A percentile compares a stretch with the other conserved stretches of the same genome.
Evolutionary conservation across 371 early-diverging fungal species (phyloP).

Genomic region (Saksenaea oblongispora): DNA sequence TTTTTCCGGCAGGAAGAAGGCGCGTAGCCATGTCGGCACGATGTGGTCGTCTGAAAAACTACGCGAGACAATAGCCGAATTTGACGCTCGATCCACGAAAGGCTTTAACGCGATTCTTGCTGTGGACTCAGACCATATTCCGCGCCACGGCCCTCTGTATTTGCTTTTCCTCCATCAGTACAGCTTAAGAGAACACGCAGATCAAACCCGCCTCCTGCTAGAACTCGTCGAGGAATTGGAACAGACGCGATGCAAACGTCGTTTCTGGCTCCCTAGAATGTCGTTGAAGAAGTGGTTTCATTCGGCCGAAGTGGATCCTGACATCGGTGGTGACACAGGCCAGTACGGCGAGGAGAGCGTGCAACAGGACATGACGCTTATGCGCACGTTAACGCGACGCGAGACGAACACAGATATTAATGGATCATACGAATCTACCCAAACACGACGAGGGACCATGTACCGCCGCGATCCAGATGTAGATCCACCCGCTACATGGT

Average conservation of each 20-base stretch:
- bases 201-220: conserved; percentile 2
- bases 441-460: not conserved
- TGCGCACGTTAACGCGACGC: conserved; percentile 11
- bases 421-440: not conserved
- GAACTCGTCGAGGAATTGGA: conserved; percentile 12
- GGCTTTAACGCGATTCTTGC: not conserved
- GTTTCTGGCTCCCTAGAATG: conserved; percentile 14
- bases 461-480: conserved; percentile 42
- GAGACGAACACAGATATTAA: not conserved
- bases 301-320: conserved; percentile 11
- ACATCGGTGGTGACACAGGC: conserved; percentile 7
- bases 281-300: conserved; percentile 18
- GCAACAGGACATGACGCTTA: conserved; percentile 4
- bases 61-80: conserved; percentile 1
- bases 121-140: not conserved
- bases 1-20: not conserved
- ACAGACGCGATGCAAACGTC: conserved; percentile 4
- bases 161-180: conserved; percentile 17
- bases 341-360: not conserved
- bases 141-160: conserved; percentile 9
- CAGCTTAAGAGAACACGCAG: conserved; percentile 13
- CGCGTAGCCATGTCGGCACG: not conserved
- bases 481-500: conserved; percentile 25
- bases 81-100: not conserved
- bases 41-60: not conserved